phyloP scores from a whole-genome alignment of 768 basidiomycete genomes.

The Mycena amicta region DNA sequence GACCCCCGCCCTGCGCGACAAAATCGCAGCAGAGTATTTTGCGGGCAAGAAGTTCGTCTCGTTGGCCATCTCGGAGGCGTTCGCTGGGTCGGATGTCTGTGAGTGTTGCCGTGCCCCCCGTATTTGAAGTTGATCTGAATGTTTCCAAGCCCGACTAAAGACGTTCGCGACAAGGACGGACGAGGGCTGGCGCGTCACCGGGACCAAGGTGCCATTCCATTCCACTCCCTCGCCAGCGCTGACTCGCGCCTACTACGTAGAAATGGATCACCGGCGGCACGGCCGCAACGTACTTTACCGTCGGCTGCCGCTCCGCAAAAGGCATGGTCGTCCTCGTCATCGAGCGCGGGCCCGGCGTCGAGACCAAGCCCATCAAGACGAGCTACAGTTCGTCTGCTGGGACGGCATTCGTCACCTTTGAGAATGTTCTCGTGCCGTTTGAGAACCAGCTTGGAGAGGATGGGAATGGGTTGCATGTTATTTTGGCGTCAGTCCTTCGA shows the following conservation, averaged over 20 bases:
- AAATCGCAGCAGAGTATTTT: neutral
- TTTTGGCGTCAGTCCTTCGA: constrained; percentile 29
- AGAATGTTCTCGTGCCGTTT: constrained; percentile 83
- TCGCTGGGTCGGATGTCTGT: neutral
- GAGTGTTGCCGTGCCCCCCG: neutral
- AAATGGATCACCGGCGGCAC: neutral
- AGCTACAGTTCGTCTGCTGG: constrained; percentile 70
- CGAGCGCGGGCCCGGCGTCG: constrained; percentile 51
- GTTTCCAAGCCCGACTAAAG: neutral
- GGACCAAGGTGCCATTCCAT: neutral
- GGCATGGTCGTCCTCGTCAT: constrained; percentile 33
- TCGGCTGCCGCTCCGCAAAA: constrained; percentile 59
- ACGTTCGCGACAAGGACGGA: neutral
- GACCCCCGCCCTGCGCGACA: neutral
- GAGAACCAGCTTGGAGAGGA: constrained; percentile 74
- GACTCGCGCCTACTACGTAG: neutral
- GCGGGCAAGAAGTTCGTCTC: neutral
- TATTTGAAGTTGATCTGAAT: too few relatives aligned
- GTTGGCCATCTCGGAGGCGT: neutral
- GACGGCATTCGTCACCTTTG: constrained; percentile 82
- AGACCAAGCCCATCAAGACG: constrained; percentile 82
- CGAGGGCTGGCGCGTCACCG: neutral
- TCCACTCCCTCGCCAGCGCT: too few relatives aligned
- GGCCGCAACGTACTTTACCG: constrained; percentile 53
- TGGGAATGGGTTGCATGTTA: constrained; percentile 38